These are phyloP conservation scores for Aspergillus floridensis DNA, from an alignment of 2,329 filamentous ascomycete species.

Conservation along the genomic window DNA sequence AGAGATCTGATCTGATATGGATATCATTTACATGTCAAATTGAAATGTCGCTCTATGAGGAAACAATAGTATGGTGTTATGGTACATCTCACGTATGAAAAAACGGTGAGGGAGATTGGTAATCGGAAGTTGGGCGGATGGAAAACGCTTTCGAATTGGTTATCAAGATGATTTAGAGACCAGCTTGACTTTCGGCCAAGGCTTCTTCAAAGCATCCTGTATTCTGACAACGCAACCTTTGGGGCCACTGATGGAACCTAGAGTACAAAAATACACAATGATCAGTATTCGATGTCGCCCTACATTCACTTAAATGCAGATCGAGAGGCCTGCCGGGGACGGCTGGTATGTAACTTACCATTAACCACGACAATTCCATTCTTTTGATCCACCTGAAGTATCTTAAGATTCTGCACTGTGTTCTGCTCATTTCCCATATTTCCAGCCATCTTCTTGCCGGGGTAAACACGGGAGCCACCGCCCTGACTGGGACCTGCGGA, in stretches of 20 bases:
- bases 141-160: not conserved
- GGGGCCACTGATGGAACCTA: conserved; percentile 75
- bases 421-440: conserved; percentile 88
- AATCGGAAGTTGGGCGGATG: not conserved
- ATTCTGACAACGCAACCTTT: conserved; percentile 82
- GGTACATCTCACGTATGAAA: conserved; percentile 34
- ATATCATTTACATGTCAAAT: conserved; percentile 44
- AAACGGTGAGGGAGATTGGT: not conserved
- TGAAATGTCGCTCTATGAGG: conserved; percentile 35
- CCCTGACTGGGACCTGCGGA: conserved; percentile 87
- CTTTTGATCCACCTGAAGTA: conserved; percentile 82
- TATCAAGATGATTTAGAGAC: conserved; percentile 18
- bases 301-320: not conserved
- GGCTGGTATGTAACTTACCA: conserved; percentile 50
- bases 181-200: conserved; percentile 56
- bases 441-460: conserved; percentile 97
- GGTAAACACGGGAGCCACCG: conserved; percentile 84
- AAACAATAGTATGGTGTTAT: conserved; percentile 36
- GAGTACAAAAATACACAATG: not conserved
- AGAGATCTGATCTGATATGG: conserved; percentile 17
- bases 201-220: conserved; percentile 88
- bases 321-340: not conserved
- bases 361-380: conserved; percentile 86
- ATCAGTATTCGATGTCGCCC: not conserved
- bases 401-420: conserved; percentile 86